Conservation (phyloP, 208 protist species). For the Trypanosoma caninum region DNA sequence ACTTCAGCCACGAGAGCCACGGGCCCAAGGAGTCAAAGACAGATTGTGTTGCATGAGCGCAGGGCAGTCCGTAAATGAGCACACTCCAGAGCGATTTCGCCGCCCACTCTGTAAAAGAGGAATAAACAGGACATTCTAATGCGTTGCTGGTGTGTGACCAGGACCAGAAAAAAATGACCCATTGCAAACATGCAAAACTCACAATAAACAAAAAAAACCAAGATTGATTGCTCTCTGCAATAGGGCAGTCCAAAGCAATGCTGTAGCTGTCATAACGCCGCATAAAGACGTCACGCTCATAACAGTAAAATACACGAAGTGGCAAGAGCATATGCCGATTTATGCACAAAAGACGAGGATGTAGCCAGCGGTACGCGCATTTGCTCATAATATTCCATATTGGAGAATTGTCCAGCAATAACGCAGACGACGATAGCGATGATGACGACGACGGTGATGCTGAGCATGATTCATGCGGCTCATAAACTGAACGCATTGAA, state of each 20-base stretch:
- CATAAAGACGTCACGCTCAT: slow-evolving; percentile 61
- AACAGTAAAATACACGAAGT: slow-evolving; percentile 77
- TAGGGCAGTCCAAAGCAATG: slow-evolving; percentile 56
- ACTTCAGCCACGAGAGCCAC: slow-evolving; percentile 19
- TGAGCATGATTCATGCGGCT: slow-evolving; percentile 26
- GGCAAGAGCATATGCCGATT: slow-evolving; percentile 62
- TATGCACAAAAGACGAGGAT: slow-evolving; percentile 54
- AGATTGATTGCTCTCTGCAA: slow-evolving; percentile 60
- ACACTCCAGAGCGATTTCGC: slow-evolving; percentile 22
- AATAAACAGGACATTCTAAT: slow-evolving; percentile 9
- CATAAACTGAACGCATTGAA: slow-evolving; percentile 27
- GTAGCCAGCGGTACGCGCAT: slow-evolving; percentile 55
- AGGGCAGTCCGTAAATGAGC: slow-evolving; percentile 53
- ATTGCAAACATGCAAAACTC: slow-evolving; percentile 42
- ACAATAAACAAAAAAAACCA: slow-evolving; percentile 55
- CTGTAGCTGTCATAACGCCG: slow-evolving; percentile 74
- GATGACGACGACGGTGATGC: too few species aligned
- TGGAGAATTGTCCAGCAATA: slow-evolving; percentile 39
- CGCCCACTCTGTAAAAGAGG: slow-evolving; percentile 12
- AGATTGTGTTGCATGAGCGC: slow-evolving; percentile 29
- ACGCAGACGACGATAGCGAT: too few species aligned
- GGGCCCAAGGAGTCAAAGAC: slow-evolving; percentile 4
- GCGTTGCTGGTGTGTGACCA: slow-evolving; percentile 34
- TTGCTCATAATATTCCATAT: slow-evolving; percentile 53
- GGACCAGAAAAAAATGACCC: slow-evolving; percentile 45